Conservation (phyloP, 306 rosid species). For the Arachis hypogaea region DNA sequence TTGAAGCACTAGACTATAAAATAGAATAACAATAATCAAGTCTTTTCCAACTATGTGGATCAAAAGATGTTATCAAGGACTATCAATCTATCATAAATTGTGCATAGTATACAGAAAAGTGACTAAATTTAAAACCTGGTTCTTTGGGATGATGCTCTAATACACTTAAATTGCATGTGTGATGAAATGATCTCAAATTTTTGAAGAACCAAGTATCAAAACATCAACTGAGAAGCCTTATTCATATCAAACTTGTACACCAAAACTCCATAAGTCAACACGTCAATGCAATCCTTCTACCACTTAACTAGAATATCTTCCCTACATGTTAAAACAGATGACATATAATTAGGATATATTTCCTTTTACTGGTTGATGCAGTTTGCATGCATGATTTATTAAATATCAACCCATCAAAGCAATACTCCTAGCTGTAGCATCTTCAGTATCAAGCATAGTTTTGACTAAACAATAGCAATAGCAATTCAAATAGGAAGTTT, state of each 20-base stretch:
- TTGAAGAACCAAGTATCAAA: slow-evolving; percentile 13
- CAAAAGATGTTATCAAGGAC: neutral
- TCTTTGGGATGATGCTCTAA: neutral
- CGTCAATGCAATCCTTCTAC: too few species aligned
- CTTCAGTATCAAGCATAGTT: too few species aligned
- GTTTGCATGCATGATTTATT: too few species aligned
- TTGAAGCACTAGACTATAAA: slow-evolving; percentile 19
- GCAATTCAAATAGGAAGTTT: too few species aligned
- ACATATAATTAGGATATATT: too few species aligned
- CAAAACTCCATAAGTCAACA: neutral
- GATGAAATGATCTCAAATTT: neutral
- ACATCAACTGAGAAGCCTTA: slow-evolving; percentile 1
- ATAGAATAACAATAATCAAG: neutral
- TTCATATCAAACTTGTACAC: slow-evolving; percentile 19
- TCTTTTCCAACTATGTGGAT: neutral
- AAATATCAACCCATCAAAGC: too few species aligned
- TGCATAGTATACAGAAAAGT: neutral
- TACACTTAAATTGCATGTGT: neutral
- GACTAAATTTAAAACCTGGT: neutral
- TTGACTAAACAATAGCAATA: too few species aligned
- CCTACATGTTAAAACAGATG: too few species aligned
- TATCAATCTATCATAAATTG: neutral
- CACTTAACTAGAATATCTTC: too few species aligned
- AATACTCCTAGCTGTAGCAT: too few species aligned
- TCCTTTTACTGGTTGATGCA: too few species aligned